Conservation (phyloP, 2,329 filamentous ascomycete genomes). For the Phialophora macrospora region DNA sequence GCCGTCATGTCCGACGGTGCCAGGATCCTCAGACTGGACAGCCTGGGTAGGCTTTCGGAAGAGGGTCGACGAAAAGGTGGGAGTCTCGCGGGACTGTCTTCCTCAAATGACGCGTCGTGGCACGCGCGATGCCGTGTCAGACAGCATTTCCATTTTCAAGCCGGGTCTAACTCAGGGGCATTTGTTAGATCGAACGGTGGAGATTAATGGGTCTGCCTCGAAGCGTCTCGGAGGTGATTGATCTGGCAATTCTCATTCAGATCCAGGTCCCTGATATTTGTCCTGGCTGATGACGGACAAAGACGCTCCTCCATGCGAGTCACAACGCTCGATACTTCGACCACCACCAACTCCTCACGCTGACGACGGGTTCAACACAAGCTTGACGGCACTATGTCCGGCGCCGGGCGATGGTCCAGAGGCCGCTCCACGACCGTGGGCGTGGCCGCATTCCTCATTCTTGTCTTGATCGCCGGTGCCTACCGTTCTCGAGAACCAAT, state of each 20-base stretch:
- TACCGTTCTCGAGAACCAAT: constrained; percentile 3
- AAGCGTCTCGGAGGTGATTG: not conserved
- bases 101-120: too few species aligned
- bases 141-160: too few species aligned
- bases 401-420: not conserved
- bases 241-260: not conserved
- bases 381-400: not conserved
- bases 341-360: not conserved
- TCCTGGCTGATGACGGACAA: not conserved
- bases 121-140: too few species aligned
- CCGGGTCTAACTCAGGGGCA: too few species aligned
- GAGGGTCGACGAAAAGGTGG: too few species aligned
- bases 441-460: not conserved
- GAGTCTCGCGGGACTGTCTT: too few species aligned
- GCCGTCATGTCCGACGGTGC: too few species aligned
- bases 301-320: not conserved
- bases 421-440: not conserved
- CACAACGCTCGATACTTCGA: not conserved
- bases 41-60: too few species aligned
- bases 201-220: not conserved
- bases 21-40: too few species aligned
- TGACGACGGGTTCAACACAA: not conserved
- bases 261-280: not conserved
- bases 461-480: not conserved
- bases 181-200: too few species aligned